A percentile compares a stretch with the other conserved stretches of the same genome.
Conservation (phyloP, 495 filamentous ascomycete species). For the Cryomyces minteri region DNA sequence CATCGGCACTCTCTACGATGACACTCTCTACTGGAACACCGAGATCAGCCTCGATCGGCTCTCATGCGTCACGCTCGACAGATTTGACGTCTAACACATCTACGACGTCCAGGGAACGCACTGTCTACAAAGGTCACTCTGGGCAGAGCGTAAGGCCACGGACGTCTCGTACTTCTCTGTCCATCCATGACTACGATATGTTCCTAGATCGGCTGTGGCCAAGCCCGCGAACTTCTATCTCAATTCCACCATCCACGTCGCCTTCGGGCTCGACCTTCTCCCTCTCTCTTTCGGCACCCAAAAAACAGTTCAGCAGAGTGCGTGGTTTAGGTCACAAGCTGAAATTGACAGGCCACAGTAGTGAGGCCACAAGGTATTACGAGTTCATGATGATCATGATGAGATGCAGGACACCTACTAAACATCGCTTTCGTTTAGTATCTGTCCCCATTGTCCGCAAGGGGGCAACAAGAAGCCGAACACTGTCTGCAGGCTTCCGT, state of each 20-base stretch:
- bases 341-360: background rate
- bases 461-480: conserved; percentile 1
- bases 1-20: background rate
- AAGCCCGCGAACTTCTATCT: background rate
- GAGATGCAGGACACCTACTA: background rate
- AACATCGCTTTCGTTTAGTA: background rate
- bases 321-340: conserved; percentile 10
- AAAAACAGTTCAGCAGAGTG: conserved; percentile 7
- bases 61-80: conserved; percentile 5
- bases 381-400: background rate
- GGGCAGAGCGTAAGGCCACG: background rate
- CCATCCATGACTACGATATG: conserved; percentile 7
- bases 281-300: conserved; percentile 5
- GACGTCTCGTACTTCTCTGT: conserved; percentile 1
- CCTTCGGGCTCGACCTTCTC: conserved; percentile 10
- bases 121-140: background rate
- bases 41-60: conserved; percentile 6
- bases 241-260: conserved; percentile 6
- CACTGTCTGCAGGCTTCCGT: conserved; percentile 7
- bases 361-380: background rate
- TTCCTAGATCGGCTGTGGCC: conserved; percentile 2
- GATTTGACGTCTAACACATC: conserved; percentile 8
- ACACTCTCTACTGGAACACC: background rate
- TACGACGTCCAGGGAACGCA: conserved; percentile 2
- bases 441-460: conserved; percentile 8